These are phyloP conservation scores for Tricholoma furcatifolium DNA, from an alignment of 768 basidiomycete species.

Conservation along the genomic window DNA sequence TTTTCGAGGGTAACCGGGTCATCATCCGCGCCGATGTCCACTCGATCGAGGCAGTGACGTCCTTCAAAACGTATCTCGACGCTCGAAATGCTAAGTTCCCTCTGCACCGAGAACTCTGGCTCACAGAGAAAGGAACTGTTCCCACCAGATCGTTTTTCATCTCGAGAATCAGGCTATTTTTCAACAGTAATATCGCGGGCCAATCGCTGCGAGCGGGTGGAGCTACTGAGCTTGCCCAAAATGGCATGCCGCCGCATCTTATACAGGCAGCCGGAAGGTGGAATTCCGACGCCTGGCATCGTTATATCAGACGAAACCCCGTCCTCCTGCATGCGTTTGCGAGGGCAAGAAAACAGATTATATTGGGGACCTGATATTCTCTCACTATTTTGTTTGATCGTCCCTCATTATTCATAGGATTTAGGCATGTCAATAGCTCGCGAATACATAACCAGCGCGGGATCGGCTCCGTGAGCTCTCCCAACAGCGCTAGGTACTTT, in stretches of 20 bases:
- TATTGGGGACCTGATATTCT: no score
- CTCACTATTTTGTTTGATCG: no score
- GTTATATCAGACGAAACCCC: constrained; percentile 34
- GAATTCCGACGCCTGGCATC: constrained; percentile 29
- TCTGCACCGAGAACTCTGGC: not conserved
- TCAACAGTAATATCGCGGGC: not conserved
- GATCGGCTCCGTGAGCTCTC: no score
- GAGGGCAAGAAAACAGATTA: no score
- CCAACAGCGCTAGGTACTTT: no score
- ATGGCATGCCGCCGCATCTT: constrained; percentile 20
- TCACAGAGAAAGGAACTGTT: not conserved
- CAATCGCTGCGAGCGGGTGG: no score
- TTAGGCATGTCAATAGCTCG: no score
- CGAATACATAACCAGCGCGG: no score
- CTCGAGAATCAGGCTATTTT: not conserved
- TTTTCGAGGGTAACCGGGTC: no score
- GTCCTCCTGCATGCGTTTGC: not conserved
- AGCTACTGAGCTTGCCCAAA: constrained; percentile 29
- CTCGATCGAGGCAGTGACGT: not conserved
- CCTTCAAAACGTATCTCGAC: not conserved
- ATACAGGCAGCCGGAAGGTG: constrained; percentile 35
- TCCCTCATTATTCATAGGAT: no score
- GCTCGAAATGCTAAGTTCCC: not conserved
- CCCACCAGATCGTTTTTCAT: not conserved
- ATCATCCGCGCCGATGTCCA: no score